These are phyloP conservation scores for Cordyceps farinosa DNA, from an alignment of 2,329 filamentous ascomycete species.

Conservation along the genomic window DNA sequence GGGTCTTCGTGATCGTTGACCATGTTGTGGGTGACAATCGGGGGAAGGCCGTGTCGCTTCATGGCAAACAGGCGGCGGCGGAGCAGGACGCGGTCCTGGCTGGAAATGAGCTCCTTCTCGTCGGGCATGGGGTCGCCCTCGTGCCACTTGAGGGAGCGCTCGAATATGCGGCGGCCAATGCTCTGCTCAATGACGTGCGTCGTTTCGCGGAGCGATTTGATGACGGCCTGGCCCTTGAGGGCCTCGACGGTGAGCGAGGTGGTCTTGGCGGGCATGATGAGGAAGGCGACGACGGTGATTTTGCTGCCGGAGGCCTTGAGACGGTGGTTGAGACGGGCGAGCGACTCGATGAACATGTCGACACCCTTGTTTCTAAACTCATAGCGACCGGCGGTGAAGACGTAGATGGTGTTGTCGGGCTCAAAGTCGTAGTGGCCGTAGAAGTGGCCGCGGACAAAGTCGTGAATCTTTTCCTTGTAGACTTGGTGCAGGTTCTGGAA, in stretches of 20 bases:
- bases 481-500: constrained; percentile 98
- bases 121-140: constrained; percentile 91
- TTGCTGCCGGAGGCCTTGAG: constrained; percentile 83
- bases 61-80: constrained; percentile 91
- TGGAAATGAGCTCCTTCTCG: constrained; percentile 91
- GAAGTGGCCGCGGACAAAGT: constrained; percentile 97
- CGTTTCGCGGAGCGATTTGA: constrained; percentile 92
- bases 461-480: constrained; percentile 95
- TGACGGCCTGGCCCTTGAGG: constrained; percentile 92
- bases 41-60: constrained; percentile 86
- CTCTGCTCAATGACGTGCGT: constrained; percentile 89
- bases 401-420: constrained; percentile 92
- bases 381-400: constrained; percentile 95
- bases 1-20: constrained; percentile 89
- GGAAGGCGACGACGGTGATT: constrained; percentile 92
- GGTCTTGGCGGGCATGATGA: constrained; percentile 98
- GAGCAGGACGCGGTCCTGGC: constrained; percentile 87
- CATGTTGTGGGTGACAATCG: constrained; percentile 99
- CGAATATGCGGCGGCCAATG: constrained; percentile 90
- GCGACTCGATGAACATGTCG: constrained; percentile 98
- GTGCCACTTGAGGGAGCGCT: constrained; percentile 91
- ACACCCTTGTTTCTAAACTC: constrained; percentile 98
- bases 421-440: constrained; percentile 98
- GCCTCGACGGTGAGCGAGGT: constrained; percentile 93
- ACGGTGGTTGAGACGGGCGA: constrained; percentile 90